Evolutionary conservation across 2,329 filamentous ascomycete species (phyloP), one percentile per base, ranked within the genome.

Genomic region (Fusarium sp.): DNA sequence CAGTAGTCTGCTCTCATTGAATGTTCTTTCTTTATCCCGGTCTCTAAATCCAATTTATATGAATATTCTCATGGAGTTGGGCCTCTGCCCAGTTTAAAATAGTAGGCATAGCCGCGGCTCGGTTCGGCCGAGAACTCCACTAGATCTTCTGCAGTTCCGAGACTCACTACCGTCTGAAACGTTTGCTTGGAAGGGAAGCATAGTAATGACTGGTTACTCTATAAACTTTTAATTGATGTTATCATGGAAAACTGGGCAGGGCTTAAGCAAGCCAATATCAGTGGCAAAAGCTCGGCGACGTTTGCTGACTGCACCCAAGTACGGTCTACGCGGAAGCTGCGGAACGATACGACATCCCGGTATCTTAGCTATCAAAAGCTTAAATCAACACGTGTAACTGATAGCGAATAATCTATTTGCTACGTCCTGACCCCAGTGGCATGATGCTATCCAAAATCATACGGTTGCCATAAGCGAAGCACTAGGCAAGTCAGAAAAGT

Each of bases 51-150:
- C 1, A 18, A 28, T 24, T 56, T 24, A 56, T 42, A 44, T 24
- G 26, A 30, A 11, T 15, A 20, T 3, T 4, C 13, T 15, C 4
- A 44, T 24, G 38, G 22, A 30, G 26, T 32, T 42, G 22, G 9
- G 6, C 26, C 52, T 56, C 52, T 22, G 38, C 26, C 12, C 10
- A 42, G 9, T 4, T 18, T 5, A 24, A 6, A 44, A 39, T 30
- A 13, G 26, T 4, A 44, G 17, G 13, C 17, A 56, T 56, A 24
- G 26, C 38, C 38, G 9, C 52, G 61, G 48, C 20, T 66, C 63
- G 61, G 63, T 22, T 66, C 61, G 62, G 42, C 42, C 42, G 26
- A 30, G 13, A 56, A 26, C 34, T n/a, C 50, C 63, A 26, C 48
- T 54, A 20, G 24, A 26, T 15, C 14, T 34, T 34, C 32, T 34